Evolutionary conservation across 2,329 filamentous ascomycete genomes (phyloP), one percentile per base, ranked within the genome.

Genomic region (Sporothrix inflata): DNA sequence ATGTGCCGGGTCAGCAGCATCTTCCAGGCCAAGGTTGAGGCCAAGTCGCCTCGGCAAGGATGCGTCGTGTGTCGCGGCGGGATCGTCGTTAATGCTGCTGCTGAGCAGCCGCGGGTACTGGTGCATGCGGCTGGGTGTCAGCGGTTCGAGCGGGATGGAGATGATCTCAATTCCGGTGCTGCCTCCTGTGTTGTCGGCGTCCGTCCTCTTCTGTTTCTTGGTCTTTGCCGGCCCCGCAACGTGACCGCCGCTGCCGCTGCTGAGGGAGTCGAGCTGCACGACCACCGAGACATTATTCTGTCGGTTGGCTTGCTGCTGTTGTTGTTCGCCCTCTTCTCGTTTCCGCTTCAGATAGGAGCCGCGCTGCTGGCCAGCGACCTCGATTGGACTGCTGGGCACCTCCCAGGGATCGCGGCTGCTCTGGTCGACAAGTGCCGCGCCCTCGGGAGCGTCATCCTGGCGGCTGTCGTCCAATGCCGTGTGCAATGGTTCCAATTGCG

Each of bases 331-430:
- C 27, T 61, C 34, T 1, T 69, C 40, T 4, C 73, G 74, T 55
- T 76, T 77, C 6, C 76, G 72, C 70, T 78, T 77, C 14, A 73
- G 71, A 47, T 68, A 74, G 19, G 40, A 45, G 7, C 42, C 49
- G 42, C 30, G 65, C 12, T 63, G 55, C 42, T 45, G 73, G 42
- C 34, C 38, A 14, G 8, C 63, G n/a, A 47, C 65, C 9, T 51
- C 73, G 70, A 60, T 61, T 0, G 83, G 81, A 60, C 84, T 85
- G 74, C 81, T 83, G 0, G 84, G 84, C 3, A 86, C 80, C 49
- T 84, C 84, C 81, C 84, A 86, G 8, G 78, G 76, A 69, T 84
- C 83, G 34, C 75, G 76, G 60, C 60, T 40, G 38, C 60, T 24
- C 11, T 45, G 38, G 6, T 45, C 38, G 21, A 65, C 38, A 19